These are phyloP conservation scores for Globisporangium splendens DNA, from an alignment of 352 stramenopile species.

Conservation along the genomic window DNA sequence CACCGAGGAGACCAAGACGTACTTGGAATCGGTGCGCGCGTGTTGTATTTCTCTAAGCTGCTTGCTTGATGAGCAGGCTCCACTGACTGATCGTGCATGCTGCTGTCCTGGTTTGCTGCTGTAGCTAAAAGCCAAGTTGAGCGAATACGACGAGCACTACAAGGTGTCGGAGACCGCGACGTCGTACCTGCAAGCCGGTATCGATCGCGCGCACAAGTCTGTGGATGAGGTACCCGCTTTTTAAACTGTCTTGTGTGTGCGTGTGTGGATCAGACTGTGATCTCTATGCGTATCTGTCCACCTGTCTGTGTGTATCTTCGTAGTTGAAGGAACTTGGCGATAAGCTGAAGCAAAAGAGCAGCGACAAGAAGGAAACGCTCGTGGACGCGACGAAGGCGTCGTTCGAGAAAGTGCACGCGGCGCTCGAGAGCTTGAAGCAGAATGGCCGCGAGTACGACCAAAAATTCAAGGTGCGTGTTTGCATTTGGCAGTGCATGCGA, in stretches of 20 bases:
- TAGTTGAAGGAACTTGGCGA: constrained; percentile 52
- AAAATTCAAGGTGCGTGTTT: constrained; percentile 37
- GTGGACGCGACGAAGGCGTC: constrained; percentile 52
- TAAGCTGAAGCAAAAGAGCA: constrained; percentile 49
- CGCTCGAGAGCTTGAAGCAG: constrained; percentile 55
- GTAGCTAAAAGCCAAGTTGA: constrained; percentile 41
- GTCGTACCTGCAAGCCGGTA: constrained; percentile 57
- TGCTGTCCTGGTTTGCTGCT: not conserved
- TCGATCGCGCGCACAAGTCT: constrained; percentile 65
- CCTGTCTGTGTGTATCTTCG: not conserved
- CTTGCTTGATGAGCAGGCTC: too few species aligned
- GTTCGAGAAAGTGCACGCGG: constrained; percentile 46
- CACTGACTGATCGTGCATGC: too few species aligned
- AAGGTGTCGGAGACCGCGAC: constrained; percentile 68
- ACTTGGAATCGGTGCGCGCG: constrained; percentile 40
- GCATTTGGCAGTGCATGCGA: too few species aligned
- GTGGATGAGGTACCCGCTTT: constrained; percentile 40
- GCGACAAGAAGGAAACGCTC: constrained; percentile 41
- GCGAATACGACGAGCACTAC: constrained; percentile 69
- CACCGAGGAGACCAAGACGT: constrained; percentile 73
- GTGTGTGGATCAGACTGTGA: too few species aligned
- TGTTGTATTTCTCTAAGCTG: not conserved
- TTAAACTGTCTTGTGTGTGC: too few species aligned
- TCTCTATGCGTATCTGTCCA: too few species aligned
- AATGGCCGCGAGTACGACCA: constrained; percentile 67